A percentile compares a stretch with the other conserved stretches of the same genome.
phyloP scores from a whole-genome alignment of 441 rosid species.

The Euphorbia corollata region DNA sequence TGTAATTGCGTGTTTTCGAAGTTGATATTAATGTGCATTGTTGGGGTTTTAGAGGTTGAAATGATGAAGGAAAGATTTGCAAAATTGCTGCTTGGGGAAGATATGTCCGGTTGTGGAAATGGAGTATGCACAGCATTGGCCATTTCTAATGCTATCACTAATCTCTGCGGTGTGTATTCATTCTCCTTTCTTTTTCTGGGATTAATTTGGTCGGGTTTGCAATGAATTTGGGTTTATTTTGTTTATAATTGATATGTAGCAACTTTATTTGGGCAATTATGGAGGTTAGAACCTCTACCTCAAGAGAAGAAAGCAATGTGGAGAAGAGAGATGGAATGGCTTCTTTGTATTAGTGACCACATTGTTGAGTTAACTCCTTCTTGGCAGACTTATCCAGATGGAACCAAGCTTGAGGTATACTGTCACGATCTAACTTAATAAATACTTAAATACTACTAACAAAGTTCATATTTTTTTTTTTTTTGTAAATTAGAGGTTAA shows the following conservation, averaged over 20 bases:
- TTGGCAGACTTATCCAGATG: conserved; percentile 93
- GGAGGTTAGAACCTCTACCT: conserved; percentile 85
- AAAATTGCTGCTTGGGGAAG: conserved; percentile 89
- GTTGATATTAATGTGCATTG: conserved; percentile 19
- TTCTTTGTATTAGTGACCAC: conserved; percentile 85
- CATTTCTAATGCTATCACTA: conserved; percentile 89
- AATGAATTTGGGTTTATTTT: conserved; percentile 6
- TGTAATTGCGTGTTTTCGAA: background rate
- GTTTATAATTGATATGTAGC: conserved; percentile 35
- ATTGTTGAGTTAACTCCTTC: conserved; percentile 88
- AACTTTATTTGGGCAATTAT: conserved; percentile 84
- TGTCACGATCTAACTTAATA: too few relatives aligned
- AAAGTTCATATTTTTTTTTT: too few relatives aligned
- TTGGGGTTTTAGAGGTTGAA: conserved; percentile 52
- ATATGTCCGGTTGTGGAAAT: conserved; percentile 97
- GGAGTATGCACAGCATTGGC: conserved; percentile 91
- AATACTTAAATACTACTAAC: too few relatives aligned
- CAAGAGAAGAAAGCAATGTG: conserved; percentile 87
- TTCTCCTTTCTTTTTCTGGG: conserved; percentile 10
- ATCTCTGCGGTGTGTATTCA: conserved; percentile 74
- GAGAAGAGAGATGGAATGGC: conserved; percentile 98
- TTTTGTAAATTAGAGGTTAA: too few relatives aligned
- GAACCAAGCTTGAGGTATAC: conserved; percentile 82
- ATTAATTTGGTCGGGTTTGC: conserved; percentile 14
- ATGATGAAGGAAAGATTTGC: conserved; percentile 97